Evolutionary conservation across 257 asterid genomes (phyloP).

Genomic region (Solanum sitiens): DNA sequence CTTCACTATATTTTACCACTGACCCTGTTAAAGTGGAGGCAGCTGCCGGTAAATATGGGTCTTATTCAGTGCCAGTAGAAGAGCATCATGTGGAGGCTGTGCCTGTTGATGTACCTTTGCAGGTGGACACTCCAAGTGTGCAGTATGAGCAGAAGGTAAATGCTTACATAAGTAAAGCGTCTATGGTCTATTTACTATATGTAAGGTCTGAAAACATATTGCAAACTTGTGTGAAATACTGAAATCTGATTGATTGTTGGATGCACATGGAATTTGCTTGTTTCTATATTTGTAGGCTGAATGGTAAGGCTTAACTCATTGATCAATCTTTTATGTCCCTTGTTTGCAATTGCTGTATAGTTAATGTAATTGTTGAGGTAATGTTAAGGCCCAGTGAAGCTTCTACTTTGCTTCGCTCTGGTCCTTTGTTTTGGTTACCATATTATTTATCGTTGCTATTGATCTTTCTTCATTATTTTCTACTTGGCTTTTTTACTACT

Average conservation of each 20-base stretch:
- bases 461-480: background rate
- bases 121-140: slow-evolving; percentile 22
- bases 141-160: slow-evolving; percentile 47
- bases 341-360: background rate
- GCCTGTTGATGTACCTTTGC: slow-evolving; percentile 10
- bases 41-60: slow-evolving; percentile 44
- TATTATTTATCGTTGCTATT: background rate
- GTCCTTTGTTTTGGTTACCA: background rate
- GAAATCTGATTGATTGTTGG: background rate
- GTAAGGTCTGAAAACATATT: background rate
- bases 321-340: background rate
- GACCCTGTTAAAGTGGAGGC: slow-evolving; percentile 54
- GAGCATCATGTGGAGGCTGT: slow-evolving; percentile 24
- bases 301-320: background rate
- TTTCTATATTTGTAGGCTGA: background rate
- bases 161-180: background rate
- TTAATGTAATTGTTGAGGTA: background rate
- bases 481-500: background rate
- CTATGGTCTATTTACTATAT: background rate
- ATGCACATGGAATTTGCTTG: background rate
- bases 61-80: slow-evolving; percentile 49
- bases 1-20: slow-evolving; percentile 52
- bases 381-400: background rate
- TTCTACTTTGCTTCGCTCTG: background rate
- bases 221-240: background rate